phyloP scores from a whole-genome alignment of 2,329 filamentous ascomycete species.

The Penicillium sp. region DNA sequence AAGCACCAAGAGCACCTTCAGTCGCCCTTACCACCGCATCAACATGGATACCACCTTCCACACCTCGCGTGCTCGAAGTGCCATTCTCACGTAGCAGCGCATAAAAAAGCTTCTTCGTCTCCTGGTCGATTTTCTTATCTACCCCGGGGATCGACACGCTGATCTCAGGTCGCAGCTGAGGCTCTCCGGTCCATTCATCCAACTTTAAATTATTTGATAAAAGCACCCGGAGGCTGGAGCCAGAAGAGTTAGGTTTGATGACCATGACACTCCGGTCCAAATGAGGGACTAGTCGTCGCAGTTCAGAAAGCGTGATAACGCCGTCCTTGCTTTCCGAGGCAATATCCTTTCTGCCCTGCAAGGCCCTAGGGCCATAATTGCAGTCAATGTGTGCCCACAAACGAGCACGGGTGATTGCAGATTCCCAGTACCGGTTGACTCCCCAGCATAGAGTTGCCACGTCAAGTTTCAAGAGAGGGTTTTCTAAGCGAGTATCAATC shows the following conservation, averaged over 20 bases:
- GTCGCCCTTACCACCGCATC: conserved; percentile 35
- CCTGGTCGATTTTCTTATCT: conserved; percentile 34
- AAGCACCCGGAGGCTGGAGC: conserved; percentile 22
- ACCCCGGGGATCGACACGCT: conserved; percentile 27
- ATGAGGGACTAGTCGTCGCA: conserved; percentile 34
- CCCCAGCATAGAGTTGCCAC: conserved; percentile 44
- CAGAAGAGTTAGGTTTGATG: conserved; percentile 22
- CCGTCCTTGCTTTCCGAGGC: conserved; percentile 6
- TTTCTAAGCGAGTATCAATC: conserved; percentile 35
- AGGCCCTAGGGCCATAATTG: conserved; percentile 20
- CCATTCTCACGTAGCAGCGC: conserved; percentile 29
- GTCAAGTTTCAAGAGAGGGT: conserved; percentile 36
- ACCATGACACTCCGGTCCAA: conserved; percentile 37
- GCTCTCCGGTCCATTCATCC: conserved; percentile 43
- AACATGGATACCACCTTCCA: conserved; percentile 21
- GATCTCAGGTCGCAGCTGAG: conserved; percentile 37
- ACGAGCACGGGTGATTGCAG: conserved; percentile 35
- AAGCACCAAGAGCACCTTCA: conserved; percentile 33
- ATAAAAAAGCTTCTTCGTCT: conserved; percentile 39
- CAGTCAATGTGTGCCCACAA: conserved; percentile 37
- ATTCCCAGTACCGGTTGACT: conserved; percentile 44
- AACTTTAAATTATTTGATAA: conserved; percentile 36
- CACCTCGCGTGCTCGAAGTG: conserved; percentile 3
- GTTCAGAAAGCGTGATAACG: conserved; percentile 21
- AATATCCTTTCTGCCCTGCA: conserved; percentile 7